A percentile compares a stretch with the other conserved stretches of the same genome.
Conservation (phyloP, 2,329 filamentous ascomycete species). For the Alternaria panax region DNA sequence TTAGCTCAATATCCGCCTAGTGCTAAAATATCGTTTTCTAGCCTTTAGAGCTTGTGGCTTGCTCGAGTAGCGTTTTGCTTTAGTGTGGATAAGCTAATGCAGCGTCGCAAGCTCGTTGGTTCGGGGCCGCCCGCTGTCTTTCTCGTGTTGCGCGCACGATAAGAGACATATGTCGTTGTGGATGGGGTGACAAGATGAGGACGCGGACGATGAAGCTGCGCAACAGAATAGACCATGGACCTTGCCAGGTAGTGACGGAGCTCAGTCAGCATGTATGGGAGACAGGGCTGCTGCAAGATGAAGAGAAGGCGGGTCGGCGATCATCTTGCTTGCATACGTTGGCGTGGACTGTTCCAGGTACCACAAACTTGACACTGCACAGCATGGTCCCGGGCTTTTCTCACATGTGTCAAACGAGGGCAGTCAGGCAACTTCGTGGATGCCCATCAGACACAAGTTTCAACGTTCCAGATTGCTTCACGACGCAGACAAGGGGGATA, state of each 20-base stretch:
- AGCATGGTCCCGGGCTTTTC: neutral
- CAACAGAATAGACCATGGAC: neutral
- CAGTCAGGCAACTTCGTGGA: neutral
- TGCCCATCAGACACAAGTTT: neutral
- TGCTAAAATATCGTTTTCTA: neutral
- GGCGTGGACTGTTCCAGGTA: neutral
- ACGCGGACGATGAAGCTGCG: neutral
- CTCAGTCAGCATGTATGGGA: neutral
- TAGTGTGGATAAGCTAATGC: neutral
- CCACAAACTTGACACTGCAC: neutral
- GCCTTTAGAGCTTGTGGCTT: neutral
- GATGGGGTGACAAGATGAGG: neutral
- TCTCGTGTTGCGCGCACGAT: conserved; percentile 1
- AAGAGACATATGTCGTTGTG: neutral
- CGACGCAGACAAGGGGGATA: neutral
- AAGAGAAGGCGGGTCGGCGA: neutral
- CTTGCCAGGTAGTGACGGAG: neutral
- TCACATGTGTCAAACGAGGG: neutral
- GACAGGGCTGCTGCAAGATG: neutral
- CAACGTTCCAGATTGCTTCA: neutral
- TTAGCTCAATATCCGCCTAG: neutral
- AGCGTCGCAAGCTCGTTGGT: neutral
- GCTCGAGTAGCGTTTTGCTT: neutral
- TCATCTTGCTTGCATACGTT: neutral
- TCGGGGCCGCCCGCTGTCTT: conserved; percentile 4